Evolutionary conservation across 345 rosid species (phyloP).

Genomic region (Euclidium syriacum): DNA sequence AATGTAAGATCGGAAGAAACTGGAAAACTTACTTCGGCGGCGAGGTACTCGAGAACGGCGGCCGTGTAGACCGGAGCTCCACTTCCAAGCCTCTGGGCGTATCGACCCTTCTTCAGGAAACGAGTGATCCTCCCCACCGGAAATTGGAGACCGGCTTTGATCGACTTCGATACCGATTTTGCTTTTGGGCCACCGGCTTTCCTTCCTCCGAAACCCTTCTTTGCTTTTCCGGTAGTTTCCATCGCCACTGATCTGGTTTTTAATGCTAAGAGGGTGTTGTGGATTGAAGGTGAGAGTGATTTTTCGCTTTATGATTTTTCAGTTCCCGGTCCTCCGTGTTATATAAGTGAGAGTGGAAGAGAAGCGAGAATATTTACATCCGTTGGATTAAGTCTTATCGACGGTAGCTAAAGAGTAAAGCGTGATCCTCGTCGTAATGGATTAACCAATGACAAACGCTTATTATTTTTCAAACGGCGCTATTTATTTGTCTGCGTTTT

Average conservation of each 20-base stretch:
- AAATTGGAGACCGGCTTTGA: slow-evolving; percentile 76
- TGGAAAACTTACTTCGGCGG: slow-evolving; percentile 53
- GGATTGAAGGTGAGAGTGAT: background rate
- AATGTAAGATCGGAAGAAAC: background rate
- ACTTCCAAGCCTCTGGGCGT: slow-evolving; percentile 62
- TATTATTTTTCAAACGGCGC: background rate
- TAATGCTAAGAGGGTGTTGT: too few species aligned
- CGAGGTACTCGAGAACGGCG: slow-evolving; percentile 82
- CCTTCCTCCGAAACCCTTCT: slow-evolving; percentile 82
- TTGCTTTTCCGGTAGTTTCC: slow-evolving; percentile 57
- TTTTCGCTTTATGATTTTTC: too few species aligned
- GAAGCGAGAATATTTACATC: background rate
- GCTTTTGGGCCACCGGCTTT: slow-evolving; percentile 69
- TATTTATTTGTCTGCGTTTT: background rate
- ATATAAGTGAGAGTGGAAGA: background rate
- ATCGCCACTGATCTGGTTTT: too few species aligned
- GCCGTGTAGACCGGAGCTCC: slow-evolving; percentile 91
- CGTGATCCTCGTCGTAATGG: background rate
- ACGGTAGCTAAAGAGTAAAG: background rate
- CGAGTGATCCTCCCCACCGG: slow-evolving; percentile 87
- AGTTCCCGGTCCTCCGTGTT: background rate
- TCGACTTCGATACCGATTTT: slow-evolving; percentile 69
- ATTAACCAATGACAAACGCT: background rate
- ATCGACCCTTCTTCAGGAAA: slow-evolving; percentile 70
- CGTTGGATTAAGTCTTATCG: slow-evolving; percentile 14